phyloP scores from a whole-genome alignment of 225 moss, liverwort and hornwort genomes.

The Asterella californica region DNA sequence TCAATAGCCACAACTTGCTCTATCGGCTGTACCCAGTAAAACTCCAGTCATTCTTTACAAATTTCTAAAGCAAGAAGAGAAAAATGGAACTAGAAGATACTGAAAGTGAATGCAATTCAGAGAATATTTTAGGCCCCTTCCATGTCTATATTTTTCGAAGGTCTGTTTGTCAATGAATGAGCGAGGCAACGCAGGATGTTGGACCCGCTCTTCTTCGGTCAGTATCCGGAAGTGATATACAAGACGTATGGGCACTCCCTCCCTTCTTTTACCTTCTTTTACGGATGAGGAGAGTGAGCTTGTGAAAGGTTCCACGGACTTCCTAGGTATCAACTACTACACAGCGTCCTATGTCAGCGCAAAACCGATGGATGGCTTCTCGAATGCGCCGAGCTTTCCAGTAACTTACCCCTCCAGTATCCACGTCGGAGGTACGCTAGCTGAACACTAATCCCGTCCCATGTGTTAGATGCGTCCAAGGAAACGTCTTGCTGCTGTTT shows the following conservation, averaged over 20 bases:
- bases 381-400: not conserved
- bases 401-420: not conserved
- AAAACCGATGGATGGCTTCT: not conserved
- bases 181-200: constrained; percentile 54
- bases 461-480: too few relatives aligned
- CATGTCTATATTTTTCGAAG: not conserved
- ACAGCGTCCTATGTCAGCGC: constrained; percentile 42
- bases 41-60: not conserved
- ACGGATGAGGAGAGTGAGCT: constrained; percentile 29
- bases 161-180: not conserved
- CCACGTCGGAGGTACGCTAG: not conserved
- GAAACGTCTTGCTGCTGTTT: not conserved
- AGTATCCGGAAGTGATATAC: constrained; percentile 56
- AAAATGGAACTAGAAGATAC: not conserved
- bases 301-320: constrained; percentile 66
- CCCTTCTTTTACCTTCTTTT: constrained; percentile 55
- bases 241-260: constrained; percentile 19
- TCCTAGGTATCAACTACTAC: constrained; percentile 70
- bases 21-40: too few relatives aligned
- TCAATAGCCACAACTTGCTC: too few relatives aligned
- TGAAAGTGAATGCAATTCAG: too few relatives aligned
- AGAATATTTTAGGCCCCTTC: too few relatives aligned
- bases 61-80: not conserved
- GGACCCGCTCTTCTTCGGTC: constrained; percentile 64
- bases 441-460: not conserved